These are phyloP conservation scores for Linderniella brevidens DNA, from an alignment of 257 asterid genomes.

Conservation along the genomic window DNA sequence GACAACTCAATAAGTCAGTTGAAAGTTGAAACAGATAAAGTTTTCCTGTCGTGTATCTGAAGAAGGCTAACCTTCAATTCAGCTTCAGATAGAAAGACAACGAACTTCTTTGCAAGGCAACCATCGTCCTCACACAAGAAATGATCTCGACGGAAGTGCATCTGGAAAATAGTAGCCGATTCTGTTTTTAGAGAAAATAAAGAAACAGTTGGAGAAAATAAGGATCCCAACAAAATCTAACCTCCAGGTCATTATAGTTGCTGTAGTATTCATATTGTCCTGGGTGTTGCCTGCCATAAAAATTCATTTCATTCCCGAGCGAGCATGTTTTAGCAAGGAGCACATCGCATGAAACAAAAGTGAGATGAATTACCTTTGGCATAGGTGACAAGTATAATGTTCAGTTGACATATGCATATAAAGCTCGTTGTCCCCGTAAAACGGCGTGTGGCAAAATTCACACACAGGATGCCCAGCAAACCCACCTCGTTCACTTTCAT, in stretches of 20 bases:
- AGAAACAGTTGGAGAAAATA: conserved; percentile 6
- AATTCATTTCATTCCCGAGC: not conserved
- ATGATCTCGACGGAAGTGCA: conserved; percentile 74
- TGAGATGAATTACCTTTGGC: conserved; percentile 50
- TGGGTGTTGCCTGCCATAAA: conserved; percentile 75
- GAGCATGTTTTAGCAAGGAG: not conserved
- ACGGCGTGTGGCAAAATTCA: conserved; percentile 76
- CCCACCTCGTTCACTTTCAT: conserved; percentile 97
- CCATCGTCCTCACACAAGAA: conserved; percentile 82
- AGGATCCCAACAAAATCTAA: conserved; percentile 12
- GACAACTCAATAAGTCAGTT: conserved; percentile 3
- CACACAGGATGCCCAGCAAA: conserved; percentile 86
- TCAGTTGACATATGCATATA: conserved; percentile 88
- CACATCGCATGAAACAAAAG: conserved; percentile 5
- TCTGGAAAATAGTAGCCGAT: conserved; percentile 27
- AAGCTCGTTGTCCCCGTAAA: conserved; percentile 88
- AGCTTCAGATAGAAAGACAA: conserved; percentile 64
- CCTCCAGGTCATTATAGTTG: conserved; percentile 90
- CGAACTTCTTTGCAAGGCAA: conserved; percentile 78
- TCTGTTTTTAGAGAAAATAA: conserved; percentile 10
- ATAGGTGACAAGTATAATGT: conserved; percentile 89
- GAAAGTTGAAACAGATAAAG: not conserved
- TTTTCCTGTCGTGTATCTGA: not conserved
- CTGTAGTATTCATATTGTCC: conserved; percentile 87
- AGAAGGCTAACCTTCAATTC: conserved; percentile 60